phyloP scores from a whole-genome alignment of 2,329 filamentous ascomycete species.

The Alternaria angustiovoidea region DNA sequence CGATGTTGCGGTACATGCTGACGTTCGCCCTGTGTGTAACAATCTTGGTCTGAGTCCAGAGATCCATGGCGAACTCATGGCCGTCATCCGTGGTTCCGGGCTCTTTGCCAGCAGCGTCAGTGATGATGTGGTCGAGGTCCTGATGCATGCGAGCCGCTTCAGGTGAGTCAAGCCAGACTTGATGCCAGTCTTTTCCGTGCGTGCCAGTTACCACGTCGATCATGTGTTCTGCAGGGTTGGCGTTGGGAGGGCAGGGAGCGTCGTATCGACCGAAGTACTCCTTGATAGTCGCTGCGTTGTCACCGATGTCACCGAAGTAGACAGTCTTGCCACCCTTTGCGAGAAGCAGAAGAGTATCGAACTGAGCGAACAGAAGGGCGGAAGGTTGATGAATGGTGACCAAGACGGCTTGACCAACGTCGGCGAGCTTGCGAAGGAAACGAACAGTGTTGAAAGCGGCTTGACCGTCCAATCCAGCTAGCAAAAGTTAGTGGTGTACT shows the following conservation, averaged over 20 bases:
- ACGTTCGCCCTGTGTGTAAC: constrained; percentile 35
- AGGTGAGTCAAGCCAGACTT: constrained; percentile 50
- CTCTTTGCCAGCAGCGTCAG: constrained; percentile 49
- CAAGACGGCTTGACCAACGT: constrained; percentile 81
- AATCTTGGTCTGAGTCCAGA: constrained; percentile 36
- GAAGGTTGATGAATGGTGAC: constrained; percentile 90
- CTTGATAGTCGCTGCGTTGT: constrained; percentile 72
- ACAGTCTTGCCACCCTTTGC: constrained; percentile 79
- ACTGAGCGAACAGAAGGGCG: constrained; percentile 80
- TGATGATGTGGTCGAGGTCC: constrained; percentile 50
- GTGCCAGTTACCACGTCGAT: constrained; percentile 69
- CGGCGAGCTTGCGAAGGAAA: constrained; percentile 74
- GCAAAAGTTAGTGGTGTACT: neutral
- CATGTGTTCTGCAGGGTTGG: constrained; percentile 75
- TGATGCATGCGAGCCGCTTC: constrained; percentile 43
- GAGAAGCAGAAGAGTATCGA: constrained; percentile 78
- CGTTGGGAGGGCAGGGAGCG: constrained; percentile 61
- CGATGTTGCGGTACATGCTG: constrained; percentile 33
- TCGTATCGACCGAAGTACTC: constrained; percentile 59
- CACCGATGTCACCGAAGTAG: constrained; percentile 82
- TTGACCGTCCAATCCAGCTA: constrained; percentile 71
- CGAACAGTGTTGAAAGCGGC: constrained; percentile 75
- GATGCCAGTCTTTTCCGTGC: constrained; percentile 53
- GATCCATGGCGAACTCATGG: constrained; percentile 41
- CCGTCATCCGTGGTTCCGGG: constrained; percentile 51